Percentiles rank a stretch among this genome's conserved stretches.
phyloP scores from a whole-genome alignment of 768 basidiomycete species.

The Saitozyma podzolica region DNA sequence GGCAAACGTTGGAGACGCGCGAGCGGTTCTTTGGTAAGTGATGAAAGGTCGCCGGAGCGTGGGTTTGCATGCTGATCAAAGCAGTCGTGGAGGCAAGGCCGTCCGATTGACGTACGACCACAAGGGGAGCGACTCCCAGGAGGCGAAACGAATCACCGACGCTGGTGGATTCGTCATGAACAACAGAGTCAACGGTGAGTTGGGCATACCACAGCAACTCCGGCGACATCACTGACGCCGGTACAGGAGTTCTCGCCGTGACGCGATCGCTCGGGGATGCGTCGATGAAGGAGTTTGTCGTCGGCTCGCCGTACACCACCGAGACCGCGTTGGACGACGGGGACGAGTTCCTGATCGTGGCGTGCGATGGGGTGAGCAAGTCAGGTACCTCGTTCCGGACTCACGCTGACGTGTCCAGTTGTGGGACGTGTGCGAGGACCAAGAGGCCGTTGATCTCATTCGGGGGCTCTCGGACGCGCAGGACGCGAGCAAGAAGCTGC shows the following conservation, averaged over 20 bases:
- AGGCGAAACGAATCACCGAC: constrained; percentile 95
- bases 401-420: constrained; percentile 59
- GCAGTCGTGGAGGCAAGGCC: constrained; percentile 75
- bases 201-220: not conserved
- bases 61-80: not conserved
- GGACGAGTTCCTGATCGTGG: constrained; percentile 92
- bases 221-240: not conserved
- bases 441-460: constrained; percentile 83
- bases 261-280: constrained; percentile 94
- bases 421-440: constrained; percentile 94
- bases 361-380: constrained; percentile 82
- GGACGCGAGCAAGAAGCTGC: constrained; percentile 68
- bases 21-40: constrained; percentile 77
- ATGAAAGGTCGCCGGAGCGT: not conserved
- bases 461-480: constrained; percentile 70
- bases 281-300: constrained; percentile 99
- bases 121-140: constrained; percentile 94
- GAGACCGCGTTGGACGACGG: constrained; percentile 86
- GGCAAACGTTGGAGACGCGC: constrained; percentile 95
- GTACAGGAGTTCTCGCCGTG: constrained; percentile 74
- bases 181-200: constrained; percentile 85
- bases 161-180: constrained; percentile 99
- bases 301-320: constrained; percentile 97
- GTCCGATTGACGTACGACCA: constrained; percentile 96
- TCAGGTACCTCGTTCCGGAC: no score